These are phyloP conservation scores for Ogataea nonfermentans DNA, from an alignment of 805 yeast genomes.

Conservation along the genomic window DNA sequence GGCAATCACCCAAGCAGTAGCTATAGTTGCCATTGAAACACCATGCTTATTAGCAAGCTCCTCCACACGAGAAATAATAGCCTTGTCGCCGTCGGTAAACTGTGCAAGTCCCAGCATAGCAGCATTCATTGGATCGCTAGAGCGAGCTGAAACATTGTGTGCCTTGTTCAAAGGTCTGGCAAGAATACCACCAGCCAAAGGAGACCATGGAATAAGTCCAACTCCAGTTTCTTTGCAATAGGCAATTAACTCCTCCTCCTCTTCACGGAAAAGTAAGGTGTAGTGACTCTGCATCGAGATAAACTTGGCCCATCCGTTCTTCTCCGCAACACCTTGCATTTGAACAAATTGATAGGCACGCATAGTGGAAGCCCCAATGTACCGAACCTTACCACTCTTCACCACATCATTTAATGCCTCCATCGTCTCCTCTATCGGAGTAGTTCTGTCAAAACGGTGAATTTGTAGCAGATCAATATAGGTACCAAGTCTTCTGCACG, in stretches of 20 bases:
- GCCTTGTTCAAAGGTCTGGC: constrained; percentile 41
- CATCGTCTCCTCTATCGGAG: constrained; percentile 55
- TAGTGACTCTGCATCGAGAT: constrained; percentile 58
- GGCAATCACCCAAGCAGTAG: constrained; percentile 51
- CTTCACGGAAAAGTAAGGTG: constrained; percentile 57
- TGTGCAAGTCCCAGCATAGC: constrained; percentile 19
- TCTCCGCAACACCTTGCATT: constrained; percentile 56
- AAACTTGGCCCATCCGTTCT: constrained; percentile 55
- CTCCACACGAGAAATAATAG: constrained; percentile 50
- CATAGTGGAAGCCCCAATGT: constrained; percentile 66
- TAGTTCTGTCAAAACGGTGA: constrained; percentile 49
- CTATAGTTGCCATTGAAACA: constrained; percentile 51
- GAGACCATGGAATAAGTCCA: constrained; percentile 61
- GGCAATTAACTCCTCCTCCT: constrained; percentile 59
- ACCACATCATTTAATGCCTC: constrained; percentile 53
- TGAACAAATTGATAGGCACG: constrained; percentile 51
- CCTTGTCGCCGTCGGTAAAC: constrained; percentile 27
- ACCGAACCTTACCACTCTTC: constrained; percentile 45
- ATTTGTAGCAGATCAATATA: constrained; percentile 55
- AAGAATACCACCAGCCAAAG: constrained; percentile 53
- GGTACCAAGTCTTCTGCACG: constrained; percentile 49
- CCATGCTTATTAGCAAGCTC: constrained; percentile 45
- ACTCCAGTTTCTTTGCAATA: constrained; percentile 52
- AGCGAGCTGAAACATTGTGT: constrained; percentile 3
- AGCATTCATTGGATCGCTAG: constrained; percentile 1